Base-by-base conservation (phyloP, 164 flowering plant species). In the Vitis riparia region DNA sequence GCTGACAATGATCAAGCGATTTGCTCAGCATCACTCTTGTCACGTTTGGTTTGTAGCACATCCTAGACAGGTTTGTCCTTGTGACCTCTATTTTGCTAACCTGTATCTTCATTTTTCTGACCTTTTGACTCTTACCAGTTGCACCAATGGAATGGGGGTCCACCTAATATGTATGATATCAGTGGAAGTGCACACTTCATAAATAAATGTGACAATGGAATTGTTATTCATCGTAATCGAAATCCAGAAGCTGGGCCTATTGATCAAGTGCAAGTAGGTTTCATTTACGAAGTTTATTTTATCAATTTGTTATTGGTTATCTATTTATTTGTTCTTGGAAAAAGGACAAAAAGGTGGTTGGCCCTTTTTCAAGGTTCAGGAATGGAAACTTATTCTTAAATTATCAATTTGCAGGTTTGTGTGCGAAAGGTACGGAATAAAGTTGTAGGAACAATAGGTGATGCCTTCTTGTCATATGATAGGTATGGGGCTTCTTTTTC, bases 1-100 rank as follows among this genome's bases (percentile, higher is more conserved):
- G 93, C 91, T 96, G 74, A 93, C 99, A 3, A 77, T 66, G 84
- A 68, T 96, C 67, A 96, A 91, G 73, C 83, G 98, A 30, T 96
- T 96, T 79, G 99, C 99, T 67, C 98, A 93, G 62, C 97, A 90
- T 79, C 95, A 96, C 71, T 73, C 88, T 17, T 93, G 98, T 74
- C 99, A 96, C 83, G 99, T 96, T 69, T 96, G 99, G 99, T 96
- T 96, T 86, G 99, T 96, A 3, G 99, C 99, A n/a, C 99, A 96
- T 85, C 99, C 99, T 12, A 81, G 88, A 81, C 99, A 95, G 97
- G 99, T 90, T 57, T 7, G 79, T n/a, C 56, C 55, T 37, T 3
- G 13, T 50, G 11, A 66, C 6, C 55, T 60, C 62, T 58, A 29
- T 58, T 51, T 58, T 55, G 15, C n/a, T 59, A 30, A 56, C 49